A percentile compares a stretch with the other conserved stretches of the same genome.
Evolutionary conservation across 1,284 basidiomycete genomes (phyloP).

Genomic region (Cutaneotrichosporon daszewskae): DNA sequence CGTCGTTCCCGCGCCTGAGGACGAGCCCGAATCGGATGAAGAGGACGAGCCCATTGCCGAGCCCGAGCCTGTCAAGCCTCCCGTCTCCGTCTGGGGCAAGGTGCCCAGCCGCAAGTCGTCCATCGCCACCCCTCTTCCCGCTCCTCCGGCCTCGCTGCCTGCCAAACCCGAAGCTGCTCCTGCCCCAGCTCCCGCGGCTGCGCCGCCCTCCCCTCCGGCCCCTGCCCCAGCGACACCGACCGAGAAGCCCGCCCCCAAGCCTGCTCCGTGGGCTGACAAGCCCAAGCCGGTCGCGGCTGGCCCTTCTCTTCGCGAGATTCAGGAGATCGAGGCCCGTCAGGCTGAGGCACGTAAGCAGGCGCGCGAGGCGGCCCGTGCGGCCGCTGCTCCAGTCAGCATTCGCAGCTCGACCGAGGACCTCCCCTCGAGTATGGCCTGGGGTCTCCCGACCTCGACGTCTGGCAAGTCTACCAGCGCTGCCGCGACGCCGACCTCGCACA

Average conservation of each 20-base stretch:
- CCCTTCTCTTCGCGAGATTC: slow-evolving; percentile 86
- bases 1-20: slow-evolving; percentile 12
- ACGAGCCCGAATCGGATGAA: background rate
- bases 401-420: slow-evolving; percentile 27
- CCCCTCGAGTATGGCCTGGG: slow-evolving; percentile 48
- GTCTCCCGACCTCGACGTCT: slow-evolving; percentile 39
- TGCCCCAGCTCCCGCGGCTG: slow-evolving; percentile 4
- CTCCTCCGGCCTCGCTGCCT: slow-evolving; percentile 31
- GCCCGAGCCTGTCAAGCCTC: slow-evolving; percentile 6
- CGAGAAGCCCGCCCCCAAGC: slow-evolving; percentile 21
- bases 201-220: slow-evolving; percentile 55
- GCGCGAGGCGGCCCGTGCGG: slow-evolving; percentile 55
- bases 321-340: slow-evolving; percentile 83
- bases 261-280: slow-evolving; percentile 43
- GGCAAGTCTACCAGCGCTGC: slow-evolving; percentile 19
- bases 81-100: slow-evolving; percentile 30
- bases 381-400: slow-evolving; percentile 45
- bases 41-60: slow-evolving; percentile 2
- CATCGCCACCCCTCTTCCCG: slow-evolving; percentile 22
- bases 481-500: slow-evolving; percentile 28
- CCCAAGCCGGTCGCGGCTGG: slow-evolving; percentile 46
- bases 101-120: slow-evolving; percentile 30
- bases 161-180: slow-evolving; percentile 54
- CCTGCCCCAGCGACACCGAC: slow-evolving; percentile 7
- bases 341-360: slow-evolving; percentile 64